phyloP scores from a whole-genome alignment of 768 basidiomycete species.

The Russula lepida region DNA sequence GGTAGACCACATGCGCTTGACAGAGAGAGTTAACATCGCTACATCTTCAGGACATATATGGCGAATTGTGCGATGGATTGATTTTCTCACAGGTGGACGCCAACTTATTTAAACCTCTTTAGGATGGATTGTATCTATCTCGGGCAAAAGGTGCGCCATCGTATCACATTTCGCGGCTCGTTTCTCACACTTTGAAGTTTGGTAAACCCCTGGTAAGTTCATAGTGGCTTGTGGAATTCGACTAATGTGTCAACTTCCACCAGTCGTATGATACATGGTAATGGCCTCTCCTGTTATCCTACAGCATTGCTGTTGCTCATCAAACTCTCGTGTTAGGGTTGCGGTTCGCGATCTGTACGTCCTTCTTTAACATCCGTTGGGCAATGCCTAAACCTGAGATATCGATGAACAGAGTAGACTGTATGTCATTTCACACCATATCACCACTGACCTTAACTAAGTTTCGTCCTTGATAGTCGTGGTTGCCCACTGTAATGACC shows the following conservation, averaged over 20 bases:
- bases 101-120: not conserved
- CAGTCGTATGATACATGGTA: conserved; percentile 56
- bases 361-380: not conserved
- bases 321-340: conserved; percentile 20
- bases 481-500: conserved; percentile 58
- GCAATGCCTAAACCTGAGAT: not conserved
- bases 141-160: conserved; percentile 69
- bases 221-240: not conserved
- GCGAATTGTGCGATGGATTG: conserved; percentile 60
- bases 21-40: conserved; percentile 1
- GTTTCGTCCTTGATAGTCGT: conserved; percentile 42
- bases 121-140: conserved; percentile 97
- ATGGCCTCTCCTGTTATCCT: not conserved
- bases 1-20: conserved; percentile 16
- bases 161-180: not conserved
- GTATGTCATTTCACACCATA: not conserved
- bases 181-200: conserved; percentile 37
- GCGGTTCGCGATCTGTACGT: conserved; percentile 58
- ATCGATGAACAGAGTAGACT: conserved; percentile 50
- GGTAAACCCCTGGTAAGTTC: conserved; percentile 63
- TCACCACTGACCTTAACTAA: not conserved
- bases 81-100: not conserved
- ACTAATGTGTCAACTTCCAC: not conserved
- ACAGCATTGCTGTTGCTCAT: not conserved
- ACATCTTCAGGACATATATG: conserved; percentile 81